Conservation (phyloP, 805 yeast species). For the Brettanomyces nanus region DNA sequence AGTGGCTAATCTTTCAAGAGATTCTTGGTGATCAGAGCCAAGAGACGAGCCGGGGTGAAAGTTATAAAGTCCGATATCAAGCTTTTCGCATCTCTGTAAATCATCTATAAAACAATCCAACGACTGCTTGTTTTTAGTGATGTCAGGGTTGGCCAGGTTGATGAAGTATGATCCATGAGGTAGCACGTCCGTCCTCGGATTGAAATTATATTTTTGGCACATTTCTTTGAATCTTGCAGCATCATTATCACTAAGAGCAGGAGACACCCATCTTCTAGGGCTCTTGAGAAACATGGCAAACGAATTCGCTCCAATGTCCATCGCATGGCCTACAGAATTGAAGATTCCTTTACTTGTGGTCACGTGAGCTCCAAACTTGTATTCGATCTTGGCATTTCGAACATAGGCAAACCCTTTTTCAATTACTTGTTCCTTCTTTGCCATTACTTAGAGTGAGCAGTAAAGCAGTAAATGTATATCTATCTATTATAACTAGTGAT, state of each 20-base stretch:
- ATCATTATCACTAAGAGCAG: constrained; percentile 62
- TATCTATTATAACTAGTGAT: too few species aligned
- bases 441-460: not conserved
- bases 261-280: constrained; percentile 87
- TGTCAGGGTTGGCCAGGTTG: constrained; percentile 86
- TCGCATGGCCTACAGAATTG: constrained; percentile 32
- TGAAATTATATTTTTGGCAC: constrained; percentile 57
- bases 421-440: constrained; percentile 6
- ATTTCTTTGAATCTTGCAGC: constrained; percentile 53
- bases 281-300: constrained; percentile 88
- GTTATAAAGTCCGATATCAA: constrained; percentile 81
- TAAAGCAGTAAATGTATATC: too few species aligned
- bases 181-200: constrained; percentile 69
- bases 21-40: constrained; percentile 54
- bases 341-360: constrained; percentile 65
- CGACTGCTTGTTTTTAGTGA: constrained; percentile 68
- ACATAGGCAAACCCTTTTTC: constrained; percentile 26
- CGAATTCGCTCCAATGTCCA: constrained; percentile 57
- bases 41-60: constrained; percentile 91
- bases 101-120: constrained; percentile 79
- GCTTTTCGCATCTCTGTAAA: constrained; percentile 73
- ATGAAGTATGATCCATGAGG: constrained; percentile 96
- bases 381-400: constrained; percentile 33
- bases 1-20: constrained; percentile 56
- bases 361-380: constrained; percentile 86